A percentile compares a stretch with the other conserved stretches of the same genome.
Conservation (phyloP, 2,329 filamentous ascomycete genomes). For the Cytospora leucostoma region DNA sequence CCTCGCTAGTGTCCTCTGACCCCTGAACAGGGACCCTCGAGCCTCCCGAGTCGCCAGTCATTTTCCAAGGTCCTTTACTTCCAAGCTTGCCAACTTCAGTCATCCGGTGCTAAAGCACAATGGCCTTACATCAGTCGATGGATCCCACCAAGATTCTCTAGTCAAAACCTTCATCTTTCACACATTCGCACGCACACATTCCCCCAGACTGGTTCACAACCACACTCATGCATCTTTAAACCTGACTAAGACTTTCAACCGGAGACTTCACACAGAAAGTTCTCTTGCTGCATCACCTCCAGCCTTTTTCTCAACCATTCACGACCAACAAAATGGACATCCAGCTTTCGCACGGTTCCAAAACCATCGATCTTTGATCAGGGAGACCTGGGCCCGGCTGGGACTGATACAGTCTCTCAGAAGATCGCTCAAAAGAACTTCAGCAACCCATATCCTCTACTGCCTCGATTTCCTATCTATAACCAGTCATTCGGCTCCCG, state of each 20-base stretch:
- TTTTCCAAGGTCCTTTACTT: background rate
- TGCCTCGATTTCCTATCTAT: slow-evolving; percentile 3
- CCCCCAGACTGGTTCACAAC: background rate
- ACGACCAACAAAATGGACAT: slow-evolving; percentile 25
- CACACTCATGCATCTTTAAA: background rate
- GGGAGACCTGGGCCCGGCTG: slow-evolving; percentile 19
- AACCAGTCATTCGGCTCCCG: background rate
- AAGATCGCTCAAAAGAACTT: slow-evolving; percentile 2
- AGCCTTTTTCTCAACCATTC: background rate
- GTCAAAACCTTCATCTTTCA: background rate
- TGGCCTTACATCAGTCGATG: background rate
- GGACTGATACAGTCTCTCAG: slow-evolving; percentile 14
- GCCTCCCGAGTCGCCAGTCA: background rate
- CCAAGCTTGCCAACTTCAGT: background rate
- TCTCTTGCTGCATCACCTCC: background rate
- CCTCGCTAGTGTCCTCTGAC: background rate
- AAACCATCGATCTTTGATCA: slow-evolving; percentile 24
- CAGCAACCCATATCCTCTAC: slow-evolving; percentile 1
- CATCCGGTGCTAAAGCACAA: background rate
- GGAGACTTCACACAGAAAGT: background rate
- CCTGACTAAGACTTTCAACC: background rate
- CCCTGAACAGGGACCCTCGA: slow-evolving; percentile 1
- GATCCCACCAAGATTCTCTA: background rate
- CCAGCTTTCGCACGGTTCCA: slow-evolving; percentile 15
- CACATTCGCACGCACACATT: background rate